phyloP scores from a whole-genome alignment of 2,329 filamentous ascomycete genomes.

The Stagonosporopsis vannaccii region DNA sequence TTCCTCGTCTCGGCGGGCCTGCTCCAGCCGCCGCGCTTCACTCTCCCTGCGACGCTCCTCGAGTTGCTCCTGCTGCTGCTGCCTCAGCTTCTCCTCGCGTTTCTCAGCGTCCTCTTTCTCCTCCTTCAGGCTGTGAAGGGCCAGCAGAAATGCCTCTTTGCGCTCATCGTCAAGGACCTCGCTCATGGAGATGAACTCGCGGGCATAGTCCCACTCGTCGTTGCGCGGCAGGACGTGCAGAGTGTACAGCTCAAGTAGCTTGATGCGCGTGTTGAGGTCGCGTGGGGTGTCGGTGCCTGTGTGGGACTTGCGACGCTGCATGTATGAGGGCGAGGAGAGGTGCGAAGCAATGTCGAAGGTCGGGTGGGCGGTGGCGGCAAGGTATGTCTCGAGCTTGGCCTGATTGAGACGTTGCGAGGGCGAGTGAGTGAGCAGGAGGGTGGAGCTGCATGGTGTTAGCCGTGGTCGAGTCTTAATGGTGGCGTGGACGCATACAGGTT shows the following conservation, averaged over 20 bases:
- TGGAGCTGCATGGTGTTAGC: slow-evolving; percentile 67
- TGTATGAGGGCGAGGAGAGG: slow-evolving; percentile 58
- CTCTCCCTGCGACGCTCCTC: slow-evolving; percentile 57
- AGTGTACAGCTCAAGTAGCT: slow-evolving; percentile 93
- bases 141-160: slow-evolving; percentile 86
- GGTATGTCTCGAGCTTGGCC: slow-evolving; percentile 84
- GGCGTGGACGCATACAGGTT: slow-evolving; percentile 80
- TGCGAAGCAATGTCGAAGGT: slow-evolving; percentile 74
- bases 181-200: slow-evolving; percentile 86
- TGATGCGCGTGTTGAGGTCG: slow-evolving; percentile 83
- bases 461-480: not conserved
- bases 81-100: slow-evolving; percentile 67
- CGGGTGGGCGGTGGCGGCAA: slow-evolving; percentile 77
- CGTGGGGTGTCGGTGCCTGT: slow-evolving; percentile 82
- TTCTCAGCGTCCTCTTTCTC: slow-evolving; percentile 79
- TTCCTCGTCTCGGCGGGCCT: slow-evolving; percentile 54
- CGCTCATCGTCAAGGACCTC: slow-evolving; percentile 91
- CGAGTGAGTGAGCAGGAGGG: slow-evolving; percentile 88
- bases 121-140: slow-evolving; percentile 82
- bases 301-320: slow-evolving; percentile 41
- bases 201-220: slow-evolving; percentile 94
- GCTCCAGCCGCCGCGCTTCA: slow-evolving; percentile 45
- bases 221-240: slow-evolving; percentile 94
- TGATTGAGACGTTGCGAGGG: slow-evolving; percentile 85
- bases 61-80: slow-evolving; percentile 65